A percentile compares a stretch with the other conserved stretches of the same genome.
Conservation (phyloP, 2,329 filamentous ascomycete genomes). For the Aureobasidium sp. region DNA sequence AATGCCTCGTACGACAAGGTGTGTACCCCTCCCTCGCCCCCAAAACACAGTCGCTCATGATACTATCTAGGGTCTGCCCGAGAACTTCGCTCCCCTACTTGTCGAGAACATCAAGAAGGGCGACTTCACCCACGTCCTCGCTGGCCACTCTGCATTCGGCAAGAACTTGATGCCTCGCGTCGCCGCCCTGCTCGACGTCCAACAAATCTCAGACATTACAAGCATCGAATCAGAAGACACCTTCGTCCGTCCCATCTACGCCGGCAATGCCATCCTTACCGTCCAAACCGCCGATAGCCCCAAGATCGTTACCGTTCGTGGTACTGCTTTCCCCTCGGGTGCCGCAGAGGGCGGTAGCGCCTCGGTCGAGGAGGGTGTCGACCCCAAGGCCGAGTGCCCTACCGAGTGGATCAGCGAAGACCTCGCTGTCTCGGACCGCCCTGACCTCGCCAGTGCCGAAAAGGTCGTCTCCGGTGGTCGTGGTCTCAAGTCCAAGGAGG, state of each 20-base stretch:
- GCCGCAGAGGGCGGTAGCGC: slow-evolving; percentile 67
- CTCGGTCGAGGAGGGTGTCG: slow-evolving; percentile 69
- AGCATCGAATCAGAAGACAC: slow-evolving; percentile 78
- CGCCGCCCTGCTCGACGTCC: slow-evolving; percentile 81
- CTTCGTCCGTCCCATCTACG: slow-evolving; percentile 94
- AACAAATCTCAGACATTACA: slow-evolving; percentile 91
- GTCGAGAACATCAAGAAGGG: slow-evolving; percentile 97
- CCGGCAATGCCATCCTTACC: slow-evolving; percentile 93
- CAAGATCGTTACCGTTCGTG: slow-evolving; percentile 88
- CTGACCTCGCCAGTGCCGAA: slow-evolving; percentile 82
- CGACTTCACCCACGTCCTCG: slow-evolving; percentile 85
- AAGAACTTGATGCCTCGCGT: slow-evolving; percentile 91
- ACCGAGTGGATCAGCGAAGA: slow-evolving; percentile 94
- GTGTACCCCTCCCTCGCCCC: slow-evolving; percentile 12
- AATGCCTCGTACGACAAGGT: slow-evolving; percentile 91
- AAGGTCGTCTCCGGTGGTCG: slow-evolving; percentile 90
- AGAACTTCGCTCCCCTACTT: slow-evolving; percentile 88
- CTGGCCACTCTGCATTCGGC: slow-evolving; percentile 88
- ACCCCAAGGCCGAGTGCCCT: slow-evolving; percentile 66
- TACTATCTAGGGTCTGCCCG: slow-evolving; percentile 62
- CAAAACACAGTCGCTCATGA: not conserved
- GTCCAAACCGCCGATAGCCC: slow-evolving; percentile 81
- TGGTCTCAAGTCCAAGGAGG: slow-evolving; percentile 94
- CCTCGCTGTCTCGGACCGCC: slow-evolving; percentile 85
- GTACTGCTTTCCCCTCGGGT: slow-evolving; percentile 79